Base-by-base conservation (phyloP, 495 filamentous ascomycete genomes). In the Cudoniella acicularis region DNA sequence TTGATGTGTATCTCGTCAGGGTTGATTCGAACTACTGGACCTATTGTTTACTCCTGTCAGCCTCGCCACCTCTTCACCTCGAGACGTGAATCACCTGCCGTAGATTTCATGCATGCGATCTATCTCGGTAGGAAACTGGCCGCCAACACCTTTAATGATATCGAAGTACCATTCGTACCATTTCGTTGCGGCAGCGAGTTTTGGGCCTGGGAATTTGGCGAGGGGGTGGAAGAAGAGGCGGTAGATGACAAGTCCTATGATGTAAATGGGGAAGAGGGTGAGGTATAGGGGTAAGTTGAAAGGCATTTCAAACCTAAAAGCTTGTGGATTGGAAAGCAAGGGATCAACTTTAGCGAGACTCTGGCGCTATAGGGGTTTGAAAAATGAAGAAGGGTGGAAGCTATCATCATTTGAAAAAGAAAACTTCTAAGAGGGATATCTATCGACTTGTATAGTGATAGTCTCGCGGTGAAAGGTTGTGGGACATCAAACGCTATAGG, bases 21-120 rank as follows among this genome's bases (percentile, higher is more conserved):
- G 45, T 69, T 79, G 67, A 86, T 83, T 17, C 83, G 77, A 10
- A 85, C 70, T 48, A 86, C 83, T 8, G 83, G 82, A 16, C 64
- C 68, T 60, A 23, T 24, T 9, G 10, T 47, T 24, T 36, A 16
- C 20, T 11, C 2, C 62, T 72, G 43, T 8, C 8, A 4, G n/a
- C 4, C 8, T 40, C 36, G 25, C 27, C 27, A 61, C 13, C 21
- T 41, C 58, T 25, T 61, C 30, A 21, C 43, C 59, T 47, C 62
- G 48, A 47, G 8, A 45, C 6, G 61, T 41, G 21, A 64, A 52
- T 49, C 42, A 46, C 4, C 41, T 66, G 74, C 64, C 68, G 26
- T 71, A 69, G 50, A 62, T 64, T 40, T 59, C 42, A 17, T 69
- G 69, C 52, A 71, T 63, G 21, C 62, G 55, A 27, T 61, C 55